Conservation (phyloP, 2,329 filamentous ascomycete species). For the Cladophialophora chaetospira region DNA sequence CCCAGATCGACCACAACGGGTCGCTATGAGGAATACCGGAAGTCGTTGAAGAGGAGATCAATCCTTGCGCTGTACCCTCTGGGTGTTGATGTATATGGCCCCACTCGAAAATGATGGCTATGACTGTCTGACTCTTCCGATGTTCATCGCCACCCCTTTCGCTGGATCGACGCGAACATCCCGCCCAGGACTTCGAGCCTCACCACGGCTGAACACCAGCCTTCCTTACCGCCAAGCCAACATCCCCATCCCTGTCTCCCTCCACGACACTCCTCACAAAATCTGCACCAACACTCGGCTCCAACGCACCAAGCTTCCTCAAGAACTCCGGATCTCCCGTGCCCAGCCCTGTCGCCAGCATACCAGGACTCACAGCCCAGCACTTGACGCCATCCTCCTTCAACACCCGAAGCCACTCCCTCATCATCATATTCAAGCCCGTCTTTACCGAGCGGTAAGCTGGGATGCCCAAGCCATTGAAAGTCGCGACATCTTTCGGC, state of each 20-base stretch:
- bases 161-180: not conserved
- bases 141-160: not conserved
- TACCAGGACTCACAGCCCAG: constrained; percentile 52
- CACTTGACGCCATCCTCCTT: constrained; percentile 55
- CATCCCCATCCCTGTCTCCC: constrained; percentile 38
- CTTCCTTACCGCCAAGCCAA: constrained; percentile 36
- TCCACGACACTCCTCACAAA: constrained; percentile 37
- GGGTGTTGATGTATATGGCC: too few species aligned
- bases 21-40: too few species aligned
- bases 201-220: constrained; percentile 33
- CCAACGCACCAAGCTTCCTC: constrained; percentile 36
- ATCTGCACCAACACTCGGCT: constrained; percentile 37
- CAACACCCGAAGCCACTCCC: constrained; percentile 47
- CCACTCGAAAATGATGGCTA: too few species aligned
- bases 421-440: constrained; percentile 54
- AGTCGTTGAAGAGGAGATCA: too few species aligned
- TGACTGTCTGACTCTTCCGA: too few species aligned
- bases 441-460: constrained; percentile 49
- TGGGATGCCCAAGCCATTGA: constrained; percentile 18
- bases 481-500: constrained; percentile 42
- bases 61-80: too few species aligned
- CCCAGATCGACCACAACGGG: not conserved
- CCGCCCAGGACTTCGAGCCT: too few species aligned
- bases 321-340: constrained; percentile 32
- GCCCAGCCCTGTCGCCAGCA: constrained; percentile 51